phyloP scores from a whole-genome alignment of 805 yeast species.

The Candida broadrunensis region DNA sequence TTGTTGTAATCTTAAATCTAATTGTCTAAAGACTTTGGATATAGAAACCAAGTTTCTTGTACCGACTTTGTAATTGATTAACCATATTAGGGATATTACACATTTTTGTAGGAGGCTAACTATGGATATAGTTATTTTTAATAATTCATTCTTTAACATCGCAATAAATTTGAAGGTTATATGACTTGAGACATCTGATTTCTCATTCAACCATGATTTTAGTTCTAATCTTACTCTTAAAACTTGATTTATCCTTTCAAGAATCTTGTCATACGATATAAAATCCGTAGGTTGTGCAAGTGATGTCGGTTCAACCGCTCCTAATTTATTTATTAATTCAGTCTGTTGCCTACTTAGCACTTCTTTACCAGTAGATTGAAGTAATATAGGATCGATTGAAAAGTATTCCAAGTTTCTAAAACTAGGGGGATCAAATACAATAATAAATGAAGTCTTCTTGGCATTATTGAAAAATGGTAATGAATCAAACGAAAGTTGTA shows the following conservation, averaged over 20 bases:
- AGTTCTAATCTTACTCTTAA: slow-evolving; percentile 13
- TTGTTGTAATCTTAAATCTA: slow-evolving; percentile 75
- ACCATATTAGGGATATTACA: neutral
- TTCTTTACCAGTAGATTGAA: slow-evolving; percentile 45
- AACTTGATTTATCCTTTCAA: slow-evolving; percentile 33
- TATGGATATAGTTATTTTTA: neutral
- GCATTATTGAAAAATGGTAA: slow-evolving; percentile 17
- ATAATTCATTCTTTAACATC: neutral
- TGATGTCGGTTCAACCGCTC: neutral
- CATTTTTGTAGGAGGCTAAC: slow-evolving; percentile 3
- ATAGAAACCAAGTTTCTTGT: slow-evolving; percentile 32
- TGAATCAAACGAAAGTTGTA: slow-evolving; percentile 6
- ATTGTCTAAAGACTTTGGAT: slow-evolving; percentile 71
- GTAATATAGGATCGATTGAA: slow-evolving; percentile 67
- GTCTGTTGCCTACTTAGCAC: slow-evolving; percentile 5
- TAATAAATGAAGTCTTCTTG: slow-evolving; percentile 9
- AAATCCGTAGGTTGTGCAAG: slow-evolving; percentile 9
- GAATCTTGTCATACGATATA: slow-evolving; percentile 25
- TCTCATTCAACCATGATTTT: neutral
- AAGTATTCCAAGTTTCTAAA: slow-evolving; percentile 71
- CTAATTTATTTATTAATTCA: slow-evolving; percentile 22
- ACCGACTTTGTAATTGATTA: slow-evolving; percentile 4
- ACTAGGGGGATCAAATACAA: slow-evolving; percentile 67
- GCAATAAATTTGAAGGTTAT: neutral
- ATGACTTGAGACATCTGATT: neutral